Evolutionary conservation across 352 stramenopile genomes (phyloP).

Genomic region (Aphanomyces stellatus): DNA sequence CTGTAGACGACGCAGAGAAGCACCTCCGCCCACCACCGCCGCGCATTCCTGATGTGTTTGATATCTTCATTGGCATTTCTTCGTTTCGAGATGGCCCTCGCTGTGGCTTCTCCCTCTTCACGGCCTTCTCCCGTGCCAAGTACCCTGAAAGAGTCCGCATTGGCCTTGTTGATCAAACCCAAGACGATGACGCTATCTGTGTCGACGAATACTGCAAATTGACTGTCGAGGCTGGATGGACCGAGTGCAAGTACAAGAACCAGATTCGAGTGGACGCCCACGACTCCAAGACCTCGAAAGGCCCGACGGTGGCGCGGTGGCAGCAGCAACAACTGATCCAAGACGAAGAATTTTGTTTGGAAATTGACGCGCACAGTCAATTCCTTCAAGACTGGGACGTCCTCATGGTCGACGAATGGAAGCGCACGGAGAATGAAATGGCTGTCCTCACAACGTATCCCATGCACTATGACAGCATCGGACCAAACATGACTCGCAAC

Average conservation of each 20-base stretch:
- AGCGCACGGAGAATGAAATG: constrained; percentile 6
- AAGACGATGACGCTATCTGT: too few relatives aligned
- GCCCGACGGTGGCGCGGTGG: background rate
- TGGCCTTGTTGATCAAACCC: too few relatives aligned
- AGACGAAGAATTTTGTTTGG: constrained; percentile 15
- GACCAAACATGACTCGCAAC: background rate
- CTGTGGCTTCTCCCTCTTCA: too few relatives aligned
- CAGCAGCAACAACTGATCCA: constrained; percentile 3
- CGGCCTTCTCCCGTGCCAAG: too few relatives aligned
- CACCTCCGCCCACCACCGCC: background rate
- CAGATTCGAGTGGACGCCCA: background rate
- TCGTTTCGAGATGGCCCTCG: too few relatives aligned
- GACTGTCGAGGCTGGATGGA: background rate
- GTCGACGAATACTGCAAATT: too few relatives aligned
- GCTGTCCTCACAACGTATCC: background rate
- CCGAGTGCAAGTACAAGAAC: constrained; percentile 16
- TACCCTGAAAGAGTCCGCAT: too few relatives aligned
- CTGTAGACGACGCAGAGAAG: background rate
- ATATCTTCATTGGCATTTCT: constrained; percentile 5
- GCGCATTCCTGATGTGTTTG: background rate
- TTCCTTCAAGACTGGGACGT: constrained; percentile 9
- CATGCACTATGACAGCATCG: background rate
- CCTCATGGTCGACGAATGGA: constrained; percentile 12
- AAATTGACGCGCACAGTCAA: constrained; percentile 5
- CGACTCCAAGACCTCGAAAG: background rate